Base-by-base conservation (phyloP, 148 eudicot species). In the Linanthus parryae region DNA sequence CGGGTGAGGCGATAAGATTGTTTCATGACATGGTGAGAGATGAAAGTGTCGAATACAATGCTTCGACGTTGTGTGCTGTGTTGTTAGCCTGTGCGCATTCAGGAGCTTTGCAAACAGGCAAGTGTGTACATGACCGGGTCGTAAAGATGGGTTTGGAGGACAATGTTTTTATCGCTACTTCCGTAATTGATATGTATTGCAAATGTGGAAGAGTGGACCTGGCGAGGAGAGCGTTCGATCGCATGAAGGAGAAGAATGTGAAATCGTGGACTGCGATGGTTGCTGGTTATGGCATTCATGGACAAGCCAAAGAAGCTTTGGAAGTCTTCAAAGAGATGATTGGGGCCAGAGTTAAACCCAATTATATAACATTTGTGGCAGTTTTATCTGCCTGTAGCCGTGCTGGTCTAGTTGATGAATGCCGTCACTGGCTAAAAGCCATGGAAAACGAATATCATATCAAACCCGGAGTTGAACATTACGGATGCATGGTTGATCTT, bases 401-500 rank as follows among this genome's bases (percentile, higher is more conserved):
- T 65, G 84, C 89, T 51, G 89, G 89, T 54, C 73, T 82, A 22
- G 64, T 82, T 13, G 81, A 78, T 20, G 81, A 82, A 67, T 84
- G 79, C 0, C 70, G 81, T 79, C 68, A 59, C 37, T 78, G 74
- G 72, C 75, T 82, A 37, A 60, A 38, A 29, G 36, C 63, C 33
- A 82, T 82, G 88, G 75, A 72, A 70, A 43, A 44, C 39, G 66
- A 67, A 23, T 82, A 60, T 57, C 43, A 45, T 7, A 46, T 82
- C 16, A 55, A 75, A 19, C 84, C 82, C 3, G 74, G 82, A 16
- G 76, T 78, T 2, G 89, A 82, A 52, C 89, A 82, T 40, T 82
- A 78, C 55, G 84, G 77, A 6, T 82, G 84, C 71, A 78, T 82
- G 89, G 80, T 82, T 24, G 84, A 82, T 64, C 84, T 82, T 53